Percentiles rank a stretch among this genome's conserved stretches.
Conservation (phyloP, 169 alveolate species). For the Cryptosporidium sp. region DNA sequence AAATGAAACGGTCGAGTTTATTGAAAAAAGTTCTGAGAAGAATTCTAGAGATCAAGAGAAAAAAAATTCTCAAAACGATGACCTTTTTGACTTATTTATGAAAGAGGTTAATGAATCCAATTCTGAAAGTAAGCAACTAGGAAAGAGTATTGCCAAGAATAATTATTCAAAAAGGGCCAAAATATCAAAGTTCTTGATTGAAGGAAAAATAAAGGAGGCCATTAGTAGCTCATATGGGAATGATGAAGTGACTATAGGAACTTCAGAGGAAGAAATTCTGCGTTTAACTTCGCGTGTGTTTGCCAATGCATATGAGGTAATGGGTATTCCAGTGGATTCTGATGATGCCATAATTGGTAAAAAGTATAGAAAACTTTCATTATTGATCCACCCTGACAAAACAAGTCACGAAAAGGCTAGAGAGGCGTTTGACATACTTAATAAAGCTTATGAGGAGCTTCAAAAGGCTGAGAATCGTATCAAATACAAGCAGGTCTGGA, state of each 20-base stretch:
- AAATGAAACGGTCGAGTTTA: background rate
- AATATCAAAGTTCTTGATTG: conserved; percentile 35
- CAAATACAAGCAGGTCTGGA: conserved; percentile 85
- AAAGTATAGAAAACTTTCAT: conserved; percentile 82
- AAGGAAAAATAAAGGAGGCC: conserved; percentile 42
- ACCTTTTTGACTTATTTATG: conserved; percentile 42
- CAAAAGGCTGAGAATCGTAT: conserved; percentile 83
- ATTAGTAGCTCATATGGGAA: conserved; percentile 26
- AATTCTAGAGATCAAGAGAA: background rate
- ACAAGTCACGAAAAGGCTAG: conserved; percentile 87
- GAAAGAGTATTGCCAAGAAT: background rate
- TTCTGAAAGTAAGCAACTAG: background rate
- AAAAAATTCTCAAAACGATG: background rate
- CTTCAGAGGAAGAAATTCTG: conserved; percentile 80
- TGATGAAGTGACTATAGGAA: conserved; percentile 46
- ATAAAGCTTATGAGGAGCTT: conserved; percentile 85
- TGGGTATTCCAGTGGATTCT: conserved; percentile 79
- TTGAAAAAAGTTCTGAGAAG: background rate
- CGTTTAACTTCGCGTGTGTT: conserved; percentile 80
- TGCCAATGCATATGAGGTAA: conserved; percentile 80
- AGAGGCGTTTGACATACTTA: conserved; percentile 87
- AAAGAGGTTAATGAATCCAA: conserved; percentile 18
- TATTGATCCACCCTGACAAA: conserved; percentile 92
- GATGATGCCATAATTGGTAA: conserved; percentile 78
- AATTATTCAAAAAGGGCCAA: conserved; percentile 15